These are phyloP conservation scores for Cercospora sojina DNA, from an alignment of 2,329 filamentous ascomycete species.

Conservation along the genomic window DNA sequence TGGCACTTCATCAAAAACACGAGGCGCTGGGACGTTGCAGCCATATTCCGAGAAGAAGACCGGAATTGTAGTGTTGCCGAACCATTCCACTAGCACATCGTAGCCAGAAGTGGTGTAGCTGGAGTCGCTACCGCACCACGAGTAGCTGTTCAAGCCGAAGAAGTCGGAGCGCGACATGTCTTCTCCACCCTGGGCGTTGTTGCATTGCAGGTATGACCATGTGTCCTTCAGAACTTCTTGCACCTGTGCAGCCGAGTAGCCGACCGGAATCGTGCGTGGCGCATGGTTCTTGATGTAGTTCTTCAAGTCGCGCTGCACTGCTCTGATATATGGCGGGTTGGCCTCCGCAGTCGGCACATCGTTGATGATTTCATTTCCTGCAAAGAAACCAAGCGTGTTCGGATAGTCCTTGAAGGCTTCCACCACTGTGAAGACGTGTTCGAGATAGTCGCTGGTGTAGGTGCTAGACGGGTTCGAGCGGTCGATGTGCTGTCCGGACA, in stretches of 20 bases:
- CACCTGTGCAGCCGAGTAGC: constrained; percentile 73
- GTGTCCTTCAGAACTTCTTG: constrained; percentile 70
- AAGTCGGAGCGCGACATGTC: constrained; percentile 67
- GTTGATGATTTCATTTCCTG: constrained; percentile 68
- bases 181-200: constrained; percentile 51
- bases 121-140: constrained; percentile 69
- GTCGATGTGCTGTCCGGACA: constrained; percentile 57
- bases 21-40: constrained; percentile 70
- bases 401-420: constrained; percentile 67
- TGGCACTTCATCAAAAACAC: constrained; percentile 72
- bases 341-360: constrained; percentile 52
- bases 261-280: constrained; percentile 61
- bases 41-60: constrained; percentile 83
- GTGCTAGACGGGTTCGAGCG: constrained; percentile 54
- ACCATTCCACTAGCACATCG: constrained; percentile 62
- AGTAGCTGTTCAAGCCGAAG: constrained; percentile 75
- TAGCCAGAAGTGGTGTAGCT: constrained; percentile 64
- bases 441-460: constrained; percentile 57
- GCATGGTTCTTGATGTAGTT: constrained; percentile 63
- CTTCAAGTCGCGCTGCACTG: constrained; percentile 66
- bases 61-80: constrained; percentile 65
- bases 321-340: constrained; percentile 59
- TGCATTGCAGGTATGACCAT: constrained; percentile 74
- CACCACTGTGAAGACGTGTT: constrained; percentile 61
- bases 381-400: constrained; percentile 66